Conservation (phyloP, 192 early-diverging fungal genomes). For the Coemansia furcata region DNA sequence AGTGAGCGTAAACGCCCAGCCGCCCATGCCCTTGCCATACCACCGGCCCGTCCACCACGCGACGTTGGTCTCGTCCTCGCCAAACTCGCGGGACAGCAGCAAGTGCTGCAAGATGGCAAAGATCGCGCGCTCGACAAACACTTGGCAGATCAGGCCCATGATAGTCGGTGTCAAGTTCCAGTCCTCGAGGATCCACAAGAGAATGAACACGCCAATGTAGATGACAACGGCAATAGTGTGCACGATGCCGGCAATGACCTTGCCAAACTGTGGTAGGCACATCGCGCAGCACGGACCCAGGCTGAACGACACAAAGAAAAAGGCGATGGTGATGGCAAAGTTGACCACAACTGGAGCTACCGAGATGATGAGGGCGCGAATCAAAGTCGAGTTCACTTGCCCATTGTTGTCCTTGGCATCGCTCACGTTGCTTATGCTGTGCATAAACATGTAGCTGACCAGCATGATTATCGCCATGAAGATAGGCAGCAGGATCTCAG, state of each 20-base stretch:
- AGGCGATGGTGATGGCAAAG: conserved; percentile 57
- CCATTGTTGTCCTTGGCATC: conserved; percentile 31
- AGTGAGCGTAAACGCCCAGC: conserved; percentile 66
- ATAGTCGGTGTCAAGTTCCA: conserved; percentile 64
- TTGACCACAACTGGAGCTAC: conserved; percentile 71
- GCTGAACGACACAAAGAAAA: conserved; percentile 65
- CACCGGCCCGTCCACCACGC: conserved; percentile 89
- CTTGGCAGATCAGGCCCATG: conserved; percentile 63
- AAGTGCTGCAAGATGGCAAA: conserved; percentile 68
- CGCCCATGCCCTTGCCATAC: conserved; percentile 71
- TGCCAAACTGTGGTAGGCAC: conserved; percentile 71
- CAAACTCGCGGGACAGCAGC: conserved; percentile 78
- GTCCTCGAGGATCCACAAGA: conserved; percentile 66
- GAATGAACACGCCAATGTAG: conserved; percentile 61
- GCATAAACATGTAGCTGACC: conserved; percentile 65
- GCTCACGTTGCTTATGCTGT: conserved; percentile 55
- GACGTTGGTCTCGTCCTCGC: conserved; percentile 77
- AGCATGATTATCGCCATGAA: conserved; percentile 62
- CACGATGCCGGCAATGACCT: conserved; percentile 64
- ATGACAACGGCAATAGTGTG: conserved; percentile 64
- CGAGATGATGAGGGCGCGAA: conserved; percentile 63
- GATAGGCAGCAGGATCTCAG: conserved; percentile 70
- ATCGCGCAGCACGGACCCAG: conserved; percentile 61
- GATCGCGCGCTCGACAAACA: conserved; percentile 66
- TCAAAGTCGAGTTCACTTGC: conserved; percentile 50